phyloP scores from a whole-genome alignment of 768 basidiomycete genomes.

The Lactarius indigo region DNA sequence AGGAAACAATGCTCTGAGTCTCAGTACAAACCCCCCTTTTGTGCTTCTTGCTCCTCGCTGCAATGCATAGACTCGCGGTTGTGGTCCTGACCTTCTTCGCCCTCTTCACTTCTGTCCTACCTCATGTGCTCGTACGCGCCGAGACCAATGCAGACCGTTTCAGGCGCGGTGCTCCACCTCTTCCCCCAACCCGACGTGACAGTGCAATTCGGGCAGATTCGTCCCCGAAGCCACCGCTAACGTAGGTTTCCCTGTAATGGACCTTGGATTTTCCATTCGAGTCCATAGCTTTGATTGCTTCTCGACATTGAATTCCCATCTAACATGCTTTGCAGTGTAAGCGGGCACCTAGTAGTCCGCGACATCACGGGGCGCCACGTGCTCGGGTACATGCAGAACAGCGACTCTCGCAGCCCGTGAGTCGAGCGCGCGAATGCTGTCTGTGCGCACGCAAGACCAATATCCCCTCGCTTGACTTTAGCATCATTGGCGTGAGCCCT shows the following conservation, averaged over 20 bases:
- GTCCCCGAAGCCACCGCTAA: not conserved
- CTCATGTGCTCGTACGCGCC: not conserved
- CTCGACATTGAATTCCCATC: not conserved
- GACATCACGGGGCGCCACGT: not conserved
- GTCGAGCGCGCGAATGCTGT: not conserved
- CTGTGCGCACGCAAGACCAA: not conserved
- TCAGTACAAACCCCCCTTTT: not conserved
- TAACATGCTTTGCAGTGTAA: not conserved
- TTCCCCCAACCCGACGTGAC: constrained; percentile 1
- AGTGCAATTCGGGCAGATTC: not conserved
- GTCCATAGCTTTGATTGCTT: not conserved
- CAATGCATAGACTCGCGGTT: not conserved
- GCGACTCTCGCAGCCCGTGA: not conserved
- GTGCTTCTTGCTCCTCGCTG: not conserved
- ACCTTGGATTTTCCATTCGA: not conserved
- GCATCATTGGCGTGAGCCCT: not conserved
- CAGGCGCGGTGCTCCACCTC: constrained; percentile 8
- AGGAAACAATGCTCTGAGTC: not conserved
- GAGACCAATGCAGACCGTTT: constrained; percentile 16
- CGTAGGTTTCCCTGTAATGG: not conserved
- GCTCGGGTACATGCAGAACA: not conserved
- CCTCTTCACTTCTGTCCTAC: constrained; percentile 6
- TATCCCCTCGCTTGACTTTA: not conserved
- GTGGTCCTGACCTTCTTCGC: not conserved
- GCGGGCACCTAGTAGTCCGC: constrained; percentile 2